phyloP scores from a whole-genome alignment of 169 alveolate genomes.

The Plasmodium fragile region DNA sequence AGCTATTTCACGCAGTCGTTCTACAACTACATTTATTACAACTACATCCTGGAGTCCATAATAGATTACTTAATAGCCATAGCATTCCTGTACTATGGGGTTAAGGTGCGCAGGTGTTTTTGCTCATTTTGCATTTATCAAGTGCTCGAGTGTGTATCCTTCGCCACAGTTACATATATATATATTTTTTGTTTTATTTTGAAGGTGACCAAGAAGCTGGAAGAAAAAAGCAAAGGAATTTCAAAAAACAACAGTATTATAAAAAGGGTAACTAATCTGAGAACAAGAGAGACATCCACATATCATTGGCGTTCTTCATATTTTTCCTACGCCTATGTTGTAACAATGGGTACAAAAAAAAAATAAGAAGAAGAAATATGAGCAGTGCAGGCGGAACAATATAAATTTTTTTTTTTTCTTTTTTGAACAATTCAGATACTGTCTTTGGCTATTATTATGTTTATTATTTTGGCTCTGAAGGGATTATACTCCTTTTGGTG shows the following conservation, averaged over 20 bases:
- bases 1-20: slow-evolving; percentile 24
- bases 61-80: slow-evolving; percentile 50
- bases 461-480: slow-evolving; percentile 35
- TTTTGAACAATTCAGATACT: slow-evolving; percentile 36
- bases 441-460: slow-evolving; percentile 45
- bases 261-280: slow-evolving; percentile 22
- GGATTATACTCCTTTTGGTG: slow-evolving; percentile 71
- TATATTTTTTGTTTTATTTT: neutral
- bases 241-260: slow-evolving; percentile 26
- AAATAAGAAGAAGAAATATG: neutral
- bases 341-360: neutral
- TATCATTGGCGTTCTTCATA: neutral
- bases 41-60: slow-evolving; percentile 48
- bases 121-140: neutral
- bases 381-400: neutral
- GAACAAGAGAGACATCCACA: neutral
- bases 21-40: slow-evolving; percentile 30
- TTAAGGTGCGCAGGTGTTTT: slow-evolving; percentile 19
- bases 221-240: slow-evolving; percentile 52
- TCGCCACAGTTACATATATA: neutral
- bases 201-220: slow-evolving; percentile 58
- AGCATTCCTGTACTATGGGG: slow-evolving; percentile 52
- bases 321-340: neutral
- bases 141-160: neutral
- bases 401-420: neutral